phyloP scores from a whole-genome alignment of 1,284 basidiomycete genomes.

The Ganoderma lucidum region DNA sequence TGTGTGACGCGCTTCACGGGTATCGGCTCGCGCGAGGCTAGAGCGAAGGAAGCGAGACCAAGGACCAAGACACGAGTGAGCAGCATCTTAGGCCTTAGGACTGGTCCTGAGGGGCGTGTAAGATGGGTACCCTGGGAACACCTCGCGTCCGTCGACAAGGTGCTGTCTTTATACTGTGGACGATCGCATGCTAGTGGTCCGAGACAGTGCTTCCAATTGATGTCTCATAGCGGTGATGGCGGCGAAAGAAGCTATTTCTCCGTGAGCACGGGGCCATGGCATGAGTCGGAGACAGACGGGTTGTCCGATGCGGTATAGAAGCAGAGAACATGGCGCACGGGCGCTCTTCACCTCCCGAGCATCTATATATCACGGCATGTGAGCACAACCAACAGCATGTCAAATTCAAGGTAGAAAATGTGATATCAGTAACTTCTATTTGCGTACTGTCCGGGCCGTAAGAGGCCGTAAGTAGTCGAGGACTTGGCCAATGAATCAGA shows the following conservation, averaged over 20 bases:
- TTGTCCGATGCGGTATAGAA: not conserved
- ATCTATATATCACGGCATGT: not conserved
- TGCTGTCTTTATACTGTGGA: not conserved
- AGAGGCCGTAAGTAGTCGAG: not conserved
- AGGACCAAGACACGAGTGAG: constrained; percentile 20
- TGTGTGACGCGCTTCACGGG: constrained; percentile 43
- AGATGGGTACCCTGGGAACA: constrained; percentile 2
- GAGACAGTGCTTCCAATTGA: not conserved
- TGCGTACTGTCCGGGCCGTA: not conserved
- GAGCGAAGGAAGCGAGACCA: constrained; percentile 19
- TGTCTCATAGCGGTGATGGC: not conserved
- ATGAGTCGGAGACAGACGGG: not conserved
- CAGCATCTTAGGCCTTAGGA: constrained; percentile 24
- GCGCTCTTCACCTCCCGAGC: not conserved
- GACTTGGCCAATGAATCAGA: not conserved
- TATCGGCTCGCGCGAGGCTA: constrained; percentile 15
- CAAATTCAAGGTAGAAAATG: not conserved
- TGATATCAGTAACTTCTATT: not conserved
- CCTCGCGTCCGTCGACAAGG: not conserved
- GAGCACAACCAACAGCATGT: not conserved
- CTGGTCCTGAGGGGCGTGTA: not conserved
- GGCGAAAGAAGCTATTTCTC: not conserved
- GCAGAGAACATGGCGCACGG: not conserved
- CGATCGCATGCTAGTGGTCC: not conserved
- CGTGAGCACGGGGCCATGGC: constrained; percentile 1